phyloP scores from a whole-genome alignment of 306 rosid species.

The Cucumis cinereus region DNA sequence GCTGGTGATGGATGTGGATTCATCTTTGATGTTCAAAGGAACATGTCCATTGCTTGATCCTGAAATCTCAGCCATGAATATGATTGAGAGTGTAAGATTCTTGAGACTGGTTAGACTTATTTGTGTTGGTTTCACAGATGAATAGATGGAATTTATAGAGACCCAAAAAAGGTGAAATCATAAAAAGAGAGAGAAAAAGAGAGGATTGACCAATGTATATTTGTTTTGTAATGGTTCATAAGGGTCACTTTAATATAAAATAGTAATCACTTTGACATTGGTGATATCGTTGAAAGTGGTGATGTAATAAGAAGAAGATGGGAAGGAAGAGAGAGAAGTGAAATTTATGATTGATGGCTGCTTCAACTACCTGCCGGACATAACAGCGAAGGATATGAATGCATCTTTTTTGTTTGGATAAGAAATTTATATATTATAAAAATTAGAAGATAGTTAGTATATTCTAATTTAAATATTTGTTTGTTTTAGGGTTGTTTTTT shows the following conservation, averaged over 20 bases:
- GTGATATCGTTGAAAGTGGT: slow-evolving; percentile 20
- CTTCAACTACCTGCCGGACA: slow-evolving; percentile 45
- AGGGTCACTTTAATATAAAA: neutral
- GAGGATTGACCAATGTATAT: neutral
- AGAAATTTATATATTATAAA: no score
- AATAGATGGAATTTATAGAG: neutral
- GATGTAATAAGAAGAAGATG: neutral
- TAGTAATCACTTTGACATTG: slow-evolving; percentile 8
- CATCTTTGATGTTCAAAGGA: slow-evolving; percentile 28
- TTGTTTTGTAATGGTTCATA: neutral
- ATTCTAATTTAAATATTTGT: no score
- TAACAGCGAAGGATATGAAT: slow-evolving; percentile 17
- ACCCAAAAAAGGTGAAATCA: neutral
- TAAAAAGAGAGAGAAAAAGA: neutral
- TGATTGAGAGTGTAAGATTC: neutral
- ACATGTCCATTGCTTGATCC: slow-evolving; percentile 19
- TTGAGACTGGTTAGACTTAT: neutral
- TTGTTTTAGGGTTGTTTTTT: no score
- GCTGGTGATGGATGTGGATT: neutral
- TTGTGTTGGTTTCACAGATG: neutral
- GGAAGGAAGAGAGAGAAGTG: neutral
- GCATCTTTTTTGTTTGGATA: neutral
- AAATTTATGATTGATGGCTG: slow-evolving; percentile 20
- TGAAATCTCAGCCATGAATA: slow-evolving; percentile 33
- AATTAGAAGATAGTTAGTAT: no score